Base-by-base conservation (phyloP, 192 early-diverging fungal genomes). In the Lobosporangium transversale region DNA sequence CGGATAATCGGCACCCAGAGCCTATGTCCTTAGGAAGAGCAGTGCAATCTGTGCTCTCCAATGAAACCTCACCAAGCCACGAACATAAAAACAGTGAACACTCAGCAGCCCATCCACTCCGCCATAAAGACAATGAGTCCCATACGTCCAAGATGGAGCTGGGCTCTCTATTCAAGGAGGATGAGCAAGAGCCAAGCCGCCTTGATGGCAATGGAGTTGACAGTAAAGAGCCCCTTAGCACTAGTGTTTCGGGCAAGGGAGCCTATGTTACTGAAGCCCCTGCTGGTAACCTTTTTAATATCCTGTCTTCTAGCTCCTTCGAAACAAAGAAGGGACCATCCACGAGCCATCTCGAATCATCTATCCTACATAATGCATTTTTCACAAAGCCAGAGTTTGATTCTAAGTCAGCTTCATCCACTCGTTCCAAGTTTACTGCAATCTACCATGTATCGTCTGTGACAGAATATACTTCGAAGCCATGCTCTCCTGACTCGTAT, bases 141-240 rank as follows among this genome's bases (percentile, higher is more conserved):
- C 52, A 53, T 8, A 53, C 50, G 0, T 57, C 66, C 1, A 56
- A 59, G 24, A 68, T 68, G 56, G 43, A 26, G n/a, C 37, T 68
- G 4, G 56, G 36, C 9, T 15, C 35, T 2, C 11, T 68, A 10
- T 52, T 51, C 56, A 18, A 50, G 4, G 65, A 57, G 23, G 26
- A 33, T 9, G 49, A 58, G 36, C 9, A 4, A 0, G 14, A 18
- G n/a, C 51, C 62, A 20, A 37, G 30, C n/a, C 27, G 24, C 30
- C 1, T n/a, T 21, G 7, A 24, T 23, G 23, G 26, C 11, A 4
- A 0, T 52, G 15, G 10, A 37, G 29, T 6, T 44, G 17, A 20
- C 18, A 43, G 18, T 26, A 37, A 35, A 26, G 40, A 30, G 29
- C 29, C 40, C 6, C 40, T 4, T 27, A 42, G 24, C 42, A 48